phyloP scores from a whole-genome alignment of 2,329 filamentous ascomycete species.

The Colletotrichum godetiae region DNA sequence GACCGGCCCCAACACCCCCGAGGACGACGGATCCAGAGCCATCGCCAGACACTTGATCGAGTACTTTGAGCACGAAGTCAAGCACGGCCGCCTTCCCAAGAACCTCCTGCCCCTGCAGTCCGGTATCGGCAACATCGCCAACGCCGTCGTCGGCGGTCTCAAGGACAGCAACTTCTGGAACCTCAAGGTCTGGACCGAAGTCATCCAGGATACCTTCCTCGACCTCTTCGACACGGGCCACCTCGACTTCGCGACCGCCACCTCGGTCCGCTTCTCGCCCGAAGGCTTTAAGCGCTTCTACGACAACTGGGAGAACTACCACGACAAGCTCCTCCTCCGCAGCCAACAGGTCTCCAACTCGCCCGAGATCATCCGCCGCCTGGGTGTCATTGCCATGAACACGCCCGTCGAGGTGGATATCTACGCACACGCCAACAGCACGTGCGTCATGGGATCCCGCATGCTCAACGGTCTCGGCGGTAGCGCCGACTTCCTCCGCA shows the following conservation, averaged over 20 bases:
- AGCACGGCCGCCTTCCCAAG: constrained; percentile 78
- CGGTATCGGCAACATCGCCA: constrained; percentile 93
- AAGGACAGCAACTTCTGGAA: constrained; percentile 85
- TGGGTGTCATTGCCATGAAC: constrained; percentile 95
- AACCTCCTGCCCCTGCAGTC: constrained; percentile 86
- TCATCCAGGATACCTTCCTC: constrained; percentile 91
- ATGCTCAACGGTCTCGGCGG: constrained; percentile 90
- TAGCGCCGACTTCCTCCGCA: constrained; percentile 83
- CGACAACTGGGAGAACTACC: constrained; percentile 83
- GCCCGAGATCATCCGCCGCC: constrained; percentile 87
- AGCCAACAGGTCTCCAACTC: constrained; percentile 91
- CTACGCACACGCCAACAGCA: constrained; percentile 92
- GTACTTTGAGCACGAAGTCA: constrained; percentile 85
- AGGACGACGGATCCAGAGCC: constrained; percentile 76
- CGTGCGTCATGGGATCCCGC: constrained; percentile 87
- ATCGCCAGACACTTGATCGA: constrained; percentile 88
- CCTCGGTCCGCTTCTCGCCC: constrained; percentile 89
- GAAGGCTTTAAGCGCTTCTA: constrained; percentile 94
- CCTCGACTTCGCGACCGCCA: constrained; percentile 90
- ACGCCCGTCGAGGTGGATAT: constrained; percentile 95
- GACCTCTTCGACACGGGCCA: constrained; percentile 91
- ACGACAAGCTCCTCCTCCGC: constrained; percentile 84
- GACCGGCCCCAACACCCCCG: constrained; percentile 78
- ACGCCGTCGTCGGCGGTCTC: constrained; percentile 88
- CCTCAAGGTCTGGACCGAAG: constrained; percentile 93